These are phyloP conservation scores for Fusarium goolgardi DNA, from an alignment of 2,329 filamentous ascomycete genomes.

Conservation along the genomic window DNA sequence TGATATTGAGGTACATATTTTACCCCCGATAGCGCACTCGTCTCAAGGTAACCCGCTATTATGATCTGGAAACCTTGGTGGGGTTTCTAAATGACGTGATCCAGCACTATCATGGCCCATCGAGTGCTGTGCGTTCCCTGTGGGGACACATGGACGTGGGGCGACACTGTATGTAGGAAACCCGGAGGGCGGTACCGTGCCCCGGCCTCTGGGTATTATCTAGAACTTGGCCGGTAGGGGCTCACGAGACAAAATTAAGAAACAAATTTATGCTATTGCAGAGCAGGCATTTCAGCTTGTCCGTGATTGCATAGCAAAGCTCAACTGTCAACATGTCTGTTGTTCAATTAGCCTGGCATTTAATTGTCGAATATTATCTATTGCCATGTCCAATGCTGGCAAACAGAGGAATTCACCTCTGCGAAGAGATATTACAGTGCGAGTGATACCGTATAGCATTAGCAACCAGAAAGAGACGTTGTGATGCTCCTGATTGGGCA, in stretches of 20 bases:
- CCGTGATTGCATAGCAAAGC: background rate
- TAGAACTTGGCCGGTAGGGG: background rate
- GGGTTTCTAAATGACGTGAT: constrained; percentile 47
- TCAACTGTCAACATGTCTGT: background rate
- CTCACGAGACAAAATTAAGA: background rate
- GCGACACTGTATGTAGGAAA: constrained; percentile 36
- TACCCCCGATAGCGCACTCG: background rate
- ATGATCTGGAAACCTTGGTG: constrained; percentile 33
- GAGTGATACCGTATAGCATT: constrained; percentile 30
- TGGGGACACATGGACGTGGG: background rate
- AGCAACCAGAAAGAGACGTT: constrained; percentile 13
- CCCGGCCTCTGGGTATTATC: constrained; percentile 3
- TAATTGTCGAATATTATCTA: background rate
- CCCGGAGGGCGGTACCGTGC: constrained; percentile 33
- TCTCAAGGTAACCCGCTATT: constrained; percentile 36
- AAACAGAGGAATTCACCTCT: background rate
- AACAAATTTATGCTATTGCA: background rate
- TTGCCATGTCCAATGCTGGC: background rate
- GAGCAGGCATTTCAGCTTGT: background rate
- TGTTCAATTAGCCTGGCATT: background rate
- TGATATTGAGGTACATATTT: constrained; percentile 34
- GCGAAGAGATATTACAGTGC: constrained; percentile 28
- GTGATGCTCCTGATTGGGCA: constrained; percentile 31
- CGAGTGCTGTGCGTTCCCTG: constrained; percentile 20
- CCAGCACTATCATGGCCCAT: constrained; percentile 42